Evolutionary conservation across 2,329 filamentous ascomycete species (phyloP).

Genomic region (Colletotrichum graminicola): DNA sequence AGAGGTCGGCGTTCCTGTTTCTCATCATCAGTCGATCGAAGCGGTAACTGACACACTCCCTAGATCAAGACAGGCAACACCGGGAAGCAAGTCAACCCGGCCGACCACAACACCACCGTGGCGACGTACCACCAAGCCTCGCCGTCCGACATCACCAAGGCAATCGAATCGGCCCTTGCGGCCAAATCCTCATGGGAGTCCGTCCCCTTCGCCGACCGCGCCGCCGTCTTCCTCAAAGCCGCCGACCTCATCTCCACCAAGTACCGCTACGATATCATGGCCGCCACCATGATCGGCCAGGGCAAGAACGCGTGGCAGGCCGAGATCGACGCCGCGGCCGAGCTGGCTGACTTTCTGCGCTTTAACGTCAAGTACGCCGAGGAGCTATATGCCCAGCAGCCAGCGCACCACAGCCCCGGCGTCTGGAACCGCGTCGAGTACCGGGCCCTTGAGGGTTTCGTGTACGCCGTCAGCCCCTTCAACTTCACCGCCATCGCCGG

Average conservation of each 20-base stretch:
- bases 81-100: constrained; percentile 83
- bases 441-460: constrained; percentile 91
- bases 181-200: constrained; percentile 89
- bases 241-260: constrained; percentile 91
- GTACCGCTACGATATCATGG: constrained; percentile 97
- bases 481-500: constrained; percentile 97
- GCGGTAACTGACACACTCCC: constrained; percentile 11
- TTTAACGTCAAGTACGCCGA: constrained; percentile 96
- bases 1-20: constrained; percentile 66
- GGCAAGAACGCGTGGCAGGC: constrained; percentile 99
- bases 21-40: not conserved
- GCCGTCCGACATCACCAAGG: constrained; percentile 78
- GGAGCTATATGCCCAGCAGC: constrained; percentile 90
- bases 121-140: constrained; percentile 89
- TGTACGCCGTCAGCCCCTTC: constrained; percentile 94
- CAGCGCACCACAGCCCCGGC: constrained; percentile 82
- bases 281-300: constrained; percentile 94
- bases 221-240: constrained; percentile 94
- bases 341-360: constrained; percentile 91
- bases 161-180: constrained; percentile 87
- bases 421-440: constrained; percentile 95
- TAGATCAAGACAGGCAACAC: constrained; percentile 76
- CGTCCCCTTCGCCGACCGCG: constrained; percentile 89
- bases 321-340: constrained; percentile 96
- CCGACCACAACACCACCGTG: constrained; percentile 80